These are phyloP conservation scores for Trichoderma parareesei DNA, from an alignment of 495 filamentous ascomycete species.

Conservation along the genomic window DNA sequence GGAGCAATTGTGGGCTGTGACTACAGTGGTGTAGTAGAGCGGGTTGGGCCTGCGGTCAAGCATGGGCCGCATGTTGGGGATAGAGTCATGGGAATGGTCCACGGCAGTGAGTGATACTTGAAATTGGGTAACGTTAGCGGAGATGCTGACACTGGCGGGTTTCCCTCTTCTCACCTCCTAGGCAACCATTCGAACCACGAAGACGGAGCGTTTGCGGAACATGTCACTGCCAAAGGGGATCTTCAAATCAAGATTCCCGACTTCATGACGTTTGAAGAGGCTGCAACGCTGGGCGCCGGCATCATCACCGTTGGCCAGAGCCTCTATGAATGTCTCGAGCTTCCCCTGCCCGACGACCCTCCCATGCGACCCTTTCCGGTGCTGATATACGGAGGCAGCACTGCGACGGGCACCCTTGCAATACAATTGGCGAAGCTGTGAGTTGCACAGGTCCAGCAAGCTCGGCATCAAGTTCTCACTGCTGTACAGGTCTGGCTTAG, in stretches of 20 bases:
- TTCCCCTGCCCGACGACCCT: slow-evolving; percentile 23
- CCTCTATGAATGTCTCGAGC: slow-evolving; percentile 14
- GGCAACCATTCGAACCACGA: slow-evolving; percentile 20
- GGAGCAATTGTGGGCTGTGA: slow-evolving; percentile 33
- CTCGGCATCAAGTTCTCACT: slow-evolving; percentile 15
- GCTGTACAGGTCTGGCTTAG: slow-evolving; percentile 25
- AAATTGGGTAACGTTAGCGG: too few relatives aligned
- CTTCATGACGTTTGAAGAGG: slow-evolving; percentile 16
- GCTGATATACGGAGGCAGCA: slow-evolving; percentile 38
- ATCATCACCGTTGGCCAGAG: slow-evolving; percentile 15
- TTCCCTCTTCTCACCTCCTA: not conserved
- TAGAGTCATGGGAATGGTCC: slow-evolving; percentile 34
- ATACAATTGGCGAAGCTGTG: slow-evolving; percentile 27
- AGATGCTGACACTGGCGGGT: not conserved
- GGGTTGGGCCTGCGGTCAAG: slow-evolving; percentile 26
- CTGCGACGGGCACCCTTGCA: slow-evolving; percentile 36
- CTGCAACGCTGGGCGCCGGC: slow-evolving; percentile 19
- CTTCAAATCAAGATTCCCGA: slow-evolving; percentile 14
- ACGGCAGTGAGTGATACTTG: slow-evolving; percentile 15
- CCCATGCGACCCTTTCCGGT: slow-evolving; percentile 22
- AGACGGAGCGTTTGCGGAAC: slow-evolving; percentile 33
- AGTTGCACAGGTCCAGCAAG: not conserved
- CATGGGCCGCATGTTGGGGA: slow-evolving; percentile 21
- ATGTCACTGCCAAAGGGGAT: slow-evolving; percentile 13
- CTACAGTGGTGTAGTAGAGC: slow-evolving; percentile 34